A percentile compares a stretch with the other conserved stretches of the same genome.
These are phyloP conservation scores for Remersonia thermophila DNA, from an alignment of 2,329 filamentous ascomycete species.

Conservation along the genomic window DNA sequence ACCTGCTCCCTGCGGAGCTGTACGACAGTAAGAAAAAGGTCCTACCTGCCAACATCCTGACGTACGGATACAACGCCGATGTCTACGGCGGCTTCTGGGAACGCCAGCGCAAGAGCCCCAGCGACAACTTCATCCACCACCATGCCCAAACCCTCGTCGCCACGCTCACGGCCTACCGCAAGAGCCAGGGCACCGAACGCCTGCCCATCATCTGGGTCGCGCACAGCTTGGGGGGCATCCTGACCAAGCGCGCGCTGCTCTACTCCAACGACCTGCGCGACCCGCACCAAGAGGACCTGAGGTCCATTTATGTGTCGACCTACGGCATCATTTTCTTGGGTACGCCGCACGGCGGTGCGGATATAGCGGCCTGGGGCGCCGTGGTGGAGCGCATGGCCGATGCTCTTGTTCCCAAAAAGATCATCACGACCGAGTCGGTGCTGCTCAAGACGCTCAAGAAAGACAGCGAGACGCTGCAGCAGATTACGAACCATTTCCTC, in stretches of 20 bases:
- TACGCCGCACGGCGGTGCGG: slow-evolving; percentile 61
- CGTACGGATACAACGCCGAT: slow-evolving; percentile 66
- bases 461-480: slow-evolving; percentile 61
- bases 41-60: slow-evolving; percentile 54
- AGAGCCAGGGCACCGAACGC: slow-evolving; percentile 40
- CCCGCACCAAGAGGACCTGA: slow-evolving; percentile 48
- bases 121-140: slow-evolving; percentile 55
- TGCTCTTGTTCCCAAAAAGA: slow-evolving; percentile 49
- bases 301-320: slow-evolving; percentile 61
- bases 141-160: slow-evolving; percentile 59
- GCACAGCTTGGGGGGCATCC: slow-evolving; percentile 61
- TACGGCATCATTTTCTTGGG: slow-evolving; percentile 67
- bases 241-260: slow-evolving; percentile 58
- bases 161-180: slow-evolving; percentile 50
- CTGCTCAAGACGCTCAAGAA: slow-evolving; percentile 59
- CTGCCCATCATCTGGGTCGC: slow-evolving; percentile 66
- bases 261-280: slow-evolving; percentile 51
- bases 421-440: slow-evolving; percentile 55
- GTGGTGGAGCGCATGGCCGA: slow-evolving; percentile 57
- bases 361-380: slow-evolving; percentile 54
- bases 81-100: slow-evolving; percentile 29
- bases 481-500: slow-evolving; percentile 61
- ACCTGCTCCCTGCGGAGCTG: slow-evolving; percentile 52
- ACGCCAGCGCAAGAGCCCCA: slow-evolving; percentile 29
- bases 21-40: slow-evolving; percentile 41